These are phyloP conservation scores for Haematococcus lacustris DNA, from an alignment of 139 green algal species.

Conservation along the genomic window DNA sequence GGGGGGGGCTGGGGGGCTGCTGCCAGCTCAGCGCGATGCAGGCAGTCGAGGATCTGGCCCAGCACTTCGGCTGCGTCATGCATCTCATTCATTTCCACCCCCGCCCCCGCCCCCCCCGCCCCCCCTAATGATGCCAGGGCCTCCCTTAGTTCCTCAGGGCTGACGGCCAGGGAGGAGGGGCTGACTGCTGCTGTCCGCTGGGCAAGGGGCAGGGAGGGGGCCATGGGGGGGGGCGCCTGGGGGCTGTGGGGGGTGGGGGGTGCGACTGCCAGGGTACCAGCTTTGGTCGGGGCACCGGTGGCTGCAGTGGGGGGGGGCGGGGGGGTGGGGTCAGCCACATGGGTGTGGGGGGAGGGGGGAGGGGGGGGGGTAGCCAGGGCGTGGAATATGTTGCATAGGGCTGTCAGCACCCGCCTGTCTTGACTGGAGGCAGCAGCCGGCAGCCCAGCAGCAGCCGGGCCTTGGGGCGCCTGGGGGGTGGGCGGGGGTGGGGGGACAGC, in stretches of 20 bases:
- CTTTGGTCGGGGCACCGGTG: too few species aligned
- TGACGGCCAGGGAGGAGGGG: too few species aligned
- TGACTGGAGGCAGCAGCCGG: too few species aligned
- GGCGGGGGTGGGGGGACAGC: neutral
- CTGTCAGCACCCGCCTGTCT: slow-evolving; percentile 36
- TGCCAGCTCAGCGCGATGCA: slow-evolving; percentile 59
- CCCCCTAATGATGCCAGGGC: slow-evolving; percentile 56
- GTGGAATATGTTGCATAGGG: slow-evolving; percentile 42
- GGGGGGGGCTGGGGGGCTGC: neutral
- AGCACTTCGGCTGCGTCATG: slow-evolving; percentile 77
- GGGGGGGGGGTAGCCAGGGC: slow-evolving; percentile 27
- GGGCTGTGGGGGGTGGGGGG: too few species aligned
- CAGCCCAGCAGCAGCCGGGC: too few species aligned
- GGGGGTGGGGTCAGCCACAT: too few species aligned
- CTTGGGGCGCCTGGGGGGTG: slow-evolving; percentile 1
- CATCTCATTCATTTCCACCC: slow-evolving; percentile 65
- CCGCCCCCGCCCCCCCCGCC: slow-evolving; percentile 7
- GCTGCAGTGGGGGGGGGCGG: too few species aligned
- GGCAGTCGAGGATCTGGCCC: slow-evolving; percentile 53
- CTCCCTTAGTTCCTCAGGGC: slow-evolving; percentile 12
- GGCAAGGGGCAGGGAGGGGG: too few species aligned
- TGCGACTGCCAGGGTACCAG: too few species aligned
- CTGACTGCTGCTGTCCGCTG: slow-evolving; percentile 11
- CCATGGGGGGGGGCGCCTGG: too few species aligned
- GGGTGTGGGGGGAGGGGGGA: too few species aligned